These are phyloP conservation scores for Syzygium aromaticum DNA, from an alignment of 345 rosid species.

Conservation along the genomic window DNA sequence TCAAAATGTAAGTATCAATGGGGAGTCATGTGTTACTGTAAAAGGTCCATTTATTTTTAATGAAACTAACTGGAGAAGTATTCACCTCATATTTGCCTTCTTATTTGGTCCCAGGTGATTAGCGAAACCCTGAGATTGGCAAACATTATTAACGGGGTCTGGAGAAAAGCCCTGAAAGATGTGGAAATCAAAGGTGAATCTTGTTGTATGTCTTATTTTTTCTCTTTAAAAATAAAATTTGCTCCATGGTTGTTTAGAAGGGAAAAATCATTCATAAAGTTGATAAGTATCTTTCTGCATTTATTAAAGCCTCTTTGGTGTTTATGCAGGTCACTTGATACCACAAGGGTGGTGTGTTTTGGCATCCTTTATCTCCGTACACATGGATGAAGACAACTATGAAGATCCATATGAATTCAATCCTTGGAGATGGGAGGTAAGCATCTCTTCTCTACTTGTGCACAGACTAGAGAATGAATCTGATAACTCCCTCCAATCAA, in stretches of 20 bases:
- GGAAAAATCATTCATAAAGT: neutral
- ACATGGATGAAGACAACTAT: constrained; percentile 78
- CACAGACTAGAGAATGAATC: neutral
- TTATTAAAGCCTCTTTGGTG: neutral
- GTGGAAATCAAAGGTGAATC: constrained; percentile 73
- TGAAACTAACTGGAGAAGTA: neutral
- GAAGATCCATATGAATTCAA: constrained; percentile 68
- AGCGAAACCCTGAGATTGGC: constrained; percentile 87
- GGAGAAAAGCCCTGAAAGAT: constrained; percentile 90
- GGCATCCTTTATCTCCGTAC: constrained; percentile 81
- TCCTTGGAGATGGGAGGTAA: constrained; percentile 99
- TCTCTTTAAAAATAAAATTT: neutral
- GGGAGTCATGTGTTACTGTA: neutral
- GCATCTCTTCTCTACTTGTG: neutral
- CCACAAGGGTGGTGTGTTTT: constrained; percentile 94
- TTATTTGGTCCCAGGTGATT: constrained; percentile 43
- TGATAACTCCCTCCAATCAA: neutral
- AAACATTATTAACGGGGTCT: constrained; percentile 83
- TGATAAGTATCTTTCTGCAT: neutral
- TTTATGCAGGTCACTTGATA: constrained; percentile 64
- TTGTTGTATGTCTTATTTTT: neutral
- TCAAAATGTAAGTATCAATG: constrained; percentile 56
- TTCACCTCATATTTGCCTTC: neutral
- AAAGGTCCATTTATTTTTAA: neutral
- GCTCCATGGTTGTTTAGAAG: neutral